These are phyloP conservation scores for Aspergillus brunneoviolaceus DNA, from an alignment of 2,329 filamentous ascomycete genomes.

Conservation along the genomic window DNA sequence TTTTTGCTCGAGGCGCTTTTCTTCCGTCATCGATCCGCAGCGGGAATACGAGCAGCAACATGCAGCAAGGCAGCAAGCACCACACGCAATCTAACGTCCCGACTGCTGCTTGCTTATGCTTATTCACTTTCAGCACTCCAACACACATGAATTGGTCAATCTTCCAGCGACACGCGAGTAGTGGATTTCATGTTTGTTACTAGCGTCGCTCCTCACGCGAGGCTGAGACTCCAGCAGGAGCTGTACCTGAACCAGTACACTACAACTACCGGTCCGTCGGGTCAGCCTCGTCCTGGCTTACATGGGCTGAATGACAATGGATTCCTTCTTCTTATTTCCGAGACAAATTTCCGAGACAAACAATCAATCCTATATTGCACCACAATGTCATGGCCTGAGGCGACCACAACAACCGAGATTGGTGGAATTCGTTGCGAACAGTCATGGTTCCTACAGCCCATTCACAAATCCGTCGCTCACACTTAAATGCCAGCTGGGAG, in stretches of 20 bases:
- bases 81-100: too few species aligned
- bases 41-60: neutral
- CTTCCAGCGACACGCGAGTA: too few species aligned
- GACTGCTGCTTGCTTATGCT: too few species aligned
- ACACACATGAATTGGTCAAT: too few species aligned
- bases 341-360: neutral
- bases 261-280: neutral
- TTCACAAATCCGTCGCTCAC: neutral
- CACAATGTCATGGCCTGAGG: neutral
- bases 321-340: neutral
- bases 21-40: neutral
- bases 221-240: neutral
- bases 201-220: neutral
- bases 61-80: too few species aligned
- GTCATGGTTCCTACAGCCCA: neutral
- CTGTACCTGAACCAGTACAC: neutral
- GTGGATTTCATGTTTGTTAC: neutral
- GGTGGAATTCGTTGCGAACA: too few species aligned
- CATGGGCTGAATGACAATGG: neutral
- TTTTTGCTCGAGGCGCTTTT: neutral
- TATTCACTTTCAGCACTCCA: too few species aligned
- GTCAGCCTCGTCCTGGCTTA: neutral
- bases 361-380: neutral
- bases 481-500: neutral
- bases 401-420: neutral